Evolutionary conservation across 345 rosid species (phyloP).

Genomic region (rapeseed (Brassica napus)): Da-Ae NC_063444.1:24862501-24863000

Average conservation of each 20-base stretch:
- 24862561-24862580: slow-evolving; percentile 55
- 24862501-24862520: slow-evolving; percentile 71
- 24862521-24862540: slow-evolving; percentile 79
- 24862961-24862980: slow-evolving; percentile 14
- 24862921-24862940: slow-evolving; percentile 29
- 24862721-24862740: slow-evolving; percentile 37
- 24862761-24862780: neutral
- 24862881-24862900: neutral
- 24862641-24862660: slow-evolving; percentile 35
- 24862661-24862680: slow-evolving; percentile 35
- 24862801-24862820: neutral
- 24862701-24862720: slow-evolving; percentile 41
- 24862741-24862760: slow-evolving; percentile 31
- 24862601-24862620: slow-evolving; percentile 30
- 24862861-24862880: slow-evolving; percentile 12
- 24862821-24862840: slow-evolving; percentile 28
- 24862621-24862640: slow-evolving; percentile 35
- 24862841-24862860: slow-evolving; percentile 21
- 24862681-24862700: slow-evolving; percentile 40
- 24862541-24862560: slow-evolving; percentile 91
- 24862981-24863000: slow-evolving; percentile 21
- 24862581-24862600: slow-evolving; percentile 24
- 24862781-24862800: neutral
- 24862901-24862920: slow-evolving; percentile 29
- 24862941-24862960: slow-evolving; percentile 20